Conservation (phyloP, 257 asterid species). For the Paraleonurus japonicus region DNA sequence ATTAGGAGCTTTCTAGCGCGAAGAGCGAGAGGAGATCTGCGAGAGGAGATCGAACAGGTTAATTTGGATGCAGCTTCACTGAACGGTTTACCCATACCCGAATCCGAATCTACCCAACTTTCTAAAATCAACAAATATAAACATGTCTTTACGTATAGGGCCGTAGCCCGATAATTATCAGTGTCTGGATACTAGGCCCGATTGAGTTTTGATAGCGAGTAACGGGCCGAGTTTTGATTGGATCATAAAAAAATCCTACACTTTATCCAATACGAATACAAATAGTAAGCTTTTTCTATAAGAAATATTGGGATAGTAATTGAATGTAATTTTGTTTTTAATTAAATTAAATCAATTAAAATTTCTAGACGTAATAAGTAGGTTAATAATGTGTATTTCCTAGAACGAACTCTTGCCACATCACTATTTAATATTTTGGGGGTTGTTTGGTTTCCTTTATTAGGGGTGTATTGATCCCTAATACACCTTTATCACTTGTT, state of each 20-base stretch:
- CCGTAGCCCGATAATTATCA: not conserved
- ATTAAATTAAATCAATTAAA: too few species aligned
- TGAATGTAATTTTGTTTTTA: too few species aligned
- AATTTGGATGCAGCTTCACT: not conserved
- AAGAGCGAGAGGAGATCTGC: not conserved
- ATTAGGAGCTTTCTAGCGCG: conserved; percentile 26
- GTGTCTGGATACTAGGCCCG: not conserved
- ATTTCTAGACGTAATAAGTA: too few species aligned
- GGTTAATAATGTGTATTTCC: too few species aligned
- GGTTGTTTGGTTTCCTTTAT: too few species aligned
- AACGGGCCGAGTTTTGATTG: not conserved
- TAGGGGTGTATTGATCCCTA: too few species aligned
- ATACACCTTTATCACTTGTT: too few species aligned
- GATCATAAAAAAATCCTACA: not conserved
- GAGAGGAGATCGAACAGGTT: not conserved
- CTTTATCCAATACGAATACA: not conserved
- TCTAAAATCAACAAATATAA: not conserved
- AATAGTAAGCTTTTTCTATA: too few species aligned
- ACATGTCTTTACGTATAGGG: not conserved
- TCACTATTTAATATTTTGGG: too few species aligned
- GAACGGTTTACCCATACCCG: conserved; percentile 2
- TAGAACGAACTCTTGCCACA: too few species aligned
- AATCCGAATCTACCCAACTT: not conserved
- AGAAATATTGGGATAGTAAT: too few species aligned
- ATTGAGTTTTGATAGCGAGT: not conserved